Percentiles rank a stretch among this genome's conserved stretches.
These are phyloP conservation scores for Stygiomarasmius scandens DNA, from an alignment of 1,284 basidiomycete species.

Conservation along the genomic window DNA sequence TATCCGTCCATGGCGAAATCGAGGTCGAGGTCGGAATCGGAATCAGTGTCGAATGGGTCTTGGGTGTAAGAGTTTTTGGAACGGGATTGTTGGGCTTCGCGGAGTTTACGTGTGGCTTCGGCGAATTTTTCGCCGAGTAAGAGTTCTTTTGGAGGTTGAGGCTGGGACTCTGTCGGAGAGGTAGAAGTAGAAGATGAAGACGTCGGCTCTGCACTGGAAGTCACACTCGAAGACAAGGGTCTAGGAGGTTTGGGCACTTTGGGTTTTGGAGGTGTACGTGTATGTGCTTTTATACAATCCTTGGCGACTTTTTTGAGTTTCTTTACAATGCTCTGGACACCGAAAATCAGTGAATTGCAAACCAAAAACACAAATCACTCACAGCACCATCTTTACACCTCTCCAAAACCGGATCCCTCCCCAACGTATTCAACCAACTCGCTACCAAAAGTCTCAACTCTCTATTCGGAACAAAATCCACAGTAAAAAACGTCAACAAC, in stretches of 20 bases:
- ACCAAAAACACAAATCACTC: slow-evolving; percentile 32
- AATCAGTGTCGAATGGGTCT: slow-evolving; percentile 39
- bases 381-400: slow-evolving; percentile 71
- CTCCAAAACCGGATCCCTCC: slow-evolving; percentile 64
- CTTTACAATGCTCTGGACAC: slow-evolving; percentile 69
- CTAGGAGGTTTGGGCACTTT: slow-evolving; percentile 24
- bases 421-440: slow-evolving; percentile 78
- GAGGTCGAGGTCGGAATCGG: slow-evolving; percentile 75
- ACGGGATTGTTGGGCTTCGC: background rate
- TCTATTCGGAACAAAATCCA: slow-evolving; percentile 83
- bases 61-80: too few relatives aligned
- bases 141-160: slow-evolving; percentile 34
- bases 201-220: too few relatives aligned
- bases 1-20: slow-evolving; percentile 61
- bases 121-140: slow-evolving; percentile 63
- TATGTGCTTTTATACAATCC: slow-evolving; percentile 74
- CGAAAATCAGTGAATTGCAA: background rate
- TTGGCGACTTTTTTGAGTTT: slow-evolving; percentile 80
- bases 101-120: slow-evolving; percentile 51
- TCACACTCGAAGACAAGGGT: background rate
- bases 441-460: slow-evolving; percentile 73
- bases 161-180: background rate
- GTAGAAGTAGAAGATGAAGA: too few relatives aligned
- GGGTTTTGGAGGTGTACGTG: slow-evolving; percentile 38
- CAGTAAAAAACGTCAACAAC: slow-evolving; percentile 83